Base-by-base conservation (phyloP, 805 yeast species). In the Metschnikowia sp. region DNA sequence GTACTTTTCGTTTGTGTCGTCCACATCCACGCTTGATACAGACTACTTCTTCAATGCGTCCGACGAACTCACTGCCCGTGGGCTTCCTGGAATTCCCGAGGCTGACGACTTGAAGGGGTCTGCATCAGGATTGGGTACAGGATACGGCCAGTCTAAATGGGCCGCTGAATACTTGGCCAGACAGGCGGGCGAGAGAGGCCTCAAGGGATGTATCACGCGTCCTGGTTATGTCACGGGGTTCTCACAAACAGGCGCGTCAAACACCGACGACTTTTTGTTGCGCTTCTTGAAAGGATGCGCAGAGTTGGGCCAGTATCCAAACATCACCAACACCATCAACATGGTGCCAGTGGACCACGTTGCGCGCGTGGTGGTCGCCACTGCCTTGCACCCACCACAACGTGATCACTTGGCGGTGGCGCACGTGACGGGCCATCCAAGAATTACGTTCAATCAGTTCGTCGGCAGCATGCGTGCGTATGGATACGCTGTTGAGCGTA, bases 331-430 rank as follows among this genome's bases (percentile, higher is more conserved):
- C 74, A 80, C 83, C 40, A 96, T 92, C 34, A 94, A 94, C 68
- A 89, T 91, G 86, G 97, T 89, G 19, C 99, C 99, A 3, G 99
- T 94, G 38, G 97, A 95, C 59, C 99, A 94, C 61, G 99, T 94
- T 55, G 98, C 99, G 1, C 79, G 96, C 40, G 88, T 90, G 22
- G 87, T 84, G 26, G 88, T 84, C 43, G 88, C 98, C 2, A 71
- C 94, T 28, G 85, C 96, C 0, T 75, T 94, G 52, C 81, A 81
- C 59, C 92, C 96, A 28, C 87, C 94, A 22, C 59, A 61, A 35
- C 57, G 67, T 19, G 71, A 71, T 12, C 75, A 70, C 42, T 68
- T 83, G 37, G 70, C 83, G 1, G 99, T 95, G 36, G 90, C 89
- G 2, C 99, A 94, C 39, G 97, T 94, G n/a, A 94, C 98, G 6